Evolutionary conservation across 2,329 filamentous ascomycete species (phyloP).

Genomic region (Exserohilum turcica): DNA sequence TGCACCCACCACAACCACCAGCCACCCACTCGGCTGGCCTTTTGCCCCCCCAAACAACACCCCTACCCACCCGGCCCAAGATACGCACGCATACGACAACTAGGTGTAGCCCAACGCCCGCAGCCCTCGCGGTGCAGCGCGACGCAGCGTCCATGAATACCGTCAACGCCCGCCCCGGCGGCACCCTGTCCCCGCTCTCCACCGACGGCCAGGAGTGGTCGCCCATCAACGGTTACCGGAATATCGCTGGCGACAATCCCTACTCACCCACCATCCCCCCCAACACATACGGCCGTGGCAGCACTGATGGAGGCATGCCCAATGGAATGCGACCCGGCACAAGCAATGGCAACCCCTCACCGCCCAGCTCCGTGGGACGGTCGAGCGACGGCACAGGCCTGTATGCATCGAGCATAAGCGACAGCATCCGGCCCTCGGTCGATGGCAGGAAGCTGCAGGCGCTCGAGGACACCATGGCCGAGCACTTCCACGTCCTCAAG

Average conservation of each 20-base stretch:
- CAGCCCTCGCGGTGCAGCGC: slow-evolving; percentile 33
- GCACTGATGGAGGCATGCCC: slow-evolving; percentile 55
- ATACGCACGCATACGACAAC: slow-evolving; percentile 20
- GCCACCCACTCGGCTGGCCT: slow-evolving; percentile 9
- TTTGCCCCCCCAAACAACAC: background rate
- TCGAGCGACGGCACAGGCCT: slow-evolving; percentile 80
- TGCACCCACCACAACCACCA: slow-evolving; percentile 12
- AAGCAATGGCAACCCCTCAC: slow-evolving; percentile 68
- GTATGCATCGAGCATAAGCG: slow-evolving; percentile 59
- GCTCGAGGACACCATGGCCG: slow-evolving; percentile 72
- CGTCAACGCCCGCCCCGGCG: slow-evolving; percentile 49
- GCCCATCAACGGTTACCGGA: slow-evolving; percentile 47
- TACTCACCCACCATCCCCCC: slow-evolving; percentile 46
- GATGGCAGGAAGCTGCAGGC: slow-evolving; percentile 64
- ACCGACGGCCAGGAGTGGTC: slow-evolving; percentile 50
- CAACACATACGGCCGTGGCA: slow-evolving; percentile 42
- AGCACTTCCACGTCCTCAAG: slow-evolving; percentile 83
- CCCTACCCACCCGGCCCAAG: background rate
- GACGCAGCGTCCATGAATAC: slow-evolving; percentile 16
- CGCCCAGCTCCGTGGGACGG: slow-evolving; percentile 83
- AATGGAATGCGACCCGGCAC: slow-evolving; percentile 55
- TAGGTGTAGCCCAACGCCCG: slow-evolving; percentile 30
- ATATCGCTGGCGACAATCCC: slow-evolving; percentile 45
- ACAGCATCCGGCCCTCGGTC: slow-evolving; percentile 52
- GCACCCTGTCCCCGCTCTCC: slow-evolving; percentile 48